These are phyloP conservation scores for Amphichorda felina DNA, from an alignment of 2,329 filamentous ascomycete species.

Conservation along the genomic window DNA sequence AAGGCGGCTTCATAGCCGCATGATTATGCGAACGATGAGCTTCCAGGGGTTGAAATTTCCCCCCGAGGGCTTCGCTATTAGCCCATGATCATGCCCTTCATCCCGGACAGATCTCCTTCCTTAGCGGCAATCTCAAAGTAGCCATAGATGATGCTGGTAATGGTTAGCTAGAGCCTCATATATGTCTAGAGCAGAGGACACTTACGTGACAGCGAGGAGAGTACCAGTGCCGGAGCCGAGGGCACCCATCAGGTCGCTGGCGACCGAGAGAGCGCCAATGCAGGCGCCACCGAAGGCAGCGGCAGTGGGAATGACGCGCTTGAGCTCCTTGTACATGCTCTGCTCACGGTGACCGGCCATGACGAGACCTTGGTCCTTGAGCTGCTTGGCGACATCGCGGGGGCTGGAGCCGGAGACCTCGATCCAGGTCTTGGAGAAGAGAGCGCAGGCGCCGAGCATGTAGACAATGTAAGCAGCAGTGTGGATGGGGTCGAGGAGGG, in stretches of 20 bases:
- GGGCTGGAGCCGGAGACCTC: slow-evolving; percentile 97
- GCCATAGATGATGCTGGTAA: slow-evolving; percentile 86
- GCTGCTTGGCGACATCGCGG: slow-evolving; percentile 96
- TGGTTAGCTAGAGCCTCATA: slow-evolving; percentile 12
- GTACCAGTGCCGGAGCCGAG: slow-evolving; percentile 96
- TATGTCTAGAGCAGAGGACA: slow-evolving; percentile 21
- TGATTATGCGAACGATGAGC: too few relatives aligned
- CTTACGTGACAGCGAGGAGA: slow-evolving; percentile 94
- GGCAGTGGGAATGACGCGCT: slow-evolving; percentile 96
- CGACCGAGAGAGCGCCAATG: slow-evolving; percentile 94
- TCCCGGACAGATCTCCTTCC: slow-evolving; percentile 85
- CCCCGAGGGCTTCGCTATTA: slow-evolving; percentile 20
- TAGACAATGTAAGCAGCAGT: slow-evolving; percentile 91
- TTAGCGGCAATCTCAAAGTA: slow-evolving; percentile 99
- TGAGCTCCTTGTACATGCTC: slow-evolving; percentile 99
- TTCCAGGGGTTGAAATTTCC: too few relatives aligned
- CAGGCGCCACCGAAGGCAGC: slow-evolving; percentile 97
- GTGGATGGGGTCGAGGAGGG: slow-evolving; percentile 92
- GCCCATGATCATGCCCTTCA: slow-evolving; percentile 64
- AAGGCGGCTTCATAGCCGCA: too few relatives aligned
- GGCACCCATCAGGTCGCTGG: slow-evolving; percentile 89
- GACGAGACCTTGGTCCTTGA: slow-evolving; percentile 98
- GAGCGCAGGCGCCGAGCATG: slow-evolving; percentile 93
- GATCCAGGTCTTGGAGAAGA: slow-evolving; percentile 99
- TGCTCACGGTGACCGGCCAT: slow-evolving; percentile 99